Percentiles rank a stretch among this genome's conserved stretches.
These are phyloP conservation scores for Paracoccidioides brasiliensis DNA, from an alignment of 2,329 filamentous ascomycete species.

Conservation along the genomic window DNA sequence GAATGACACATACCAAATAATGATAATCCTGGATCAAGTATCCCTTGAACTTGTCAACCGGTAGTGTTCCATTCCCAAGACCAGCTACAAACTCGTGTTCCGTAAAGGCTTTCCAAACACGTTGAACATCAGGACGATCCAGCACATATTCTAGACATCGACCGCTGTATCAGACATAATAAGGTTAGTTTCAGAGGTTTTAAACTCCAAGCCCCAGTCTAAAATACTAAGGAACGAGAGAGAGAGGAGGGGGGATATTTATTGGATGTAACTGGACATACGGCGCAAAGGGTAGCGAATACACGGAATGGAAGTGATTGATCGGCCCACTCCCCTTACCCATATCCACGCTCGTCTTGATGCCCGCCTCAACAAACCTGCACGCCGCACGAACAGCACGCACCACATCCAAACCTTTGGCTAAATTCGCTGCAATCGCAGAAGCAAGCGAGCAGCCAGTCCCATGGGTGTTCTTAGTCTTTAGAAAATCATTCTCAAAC, in stretches of 20 bases:
- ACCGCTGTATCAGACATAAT: conserved; percentile 38
- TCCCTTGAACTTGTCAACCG: conserved; percentile 64
- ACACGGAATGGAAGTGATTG: conserved; percentile 54
- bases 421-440: conserved; percentile 51
- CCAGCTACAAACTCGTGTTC: conserved; percentile 71
- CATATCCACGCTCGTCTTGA: conserved; percentile 42
- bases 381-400: conserved; percentile 44
- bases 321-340: conserved; percentile 51
- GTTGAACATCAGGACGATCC: conserved; percentile 57
- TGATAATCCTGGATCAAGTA: conserved; percentile 90
- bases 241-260: background rate
- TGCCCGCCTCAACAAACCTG: conserved; percentile 49
- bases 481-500: conserved; percentile 58
- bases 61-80: conserved; percentile 62
- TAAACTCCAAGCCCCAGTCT: background rate
- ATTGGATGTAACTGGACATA: conserved; percentile 20
- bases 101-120: conserved; percentile 61
- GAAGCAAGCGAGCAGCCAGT: conserved; percentile 89
- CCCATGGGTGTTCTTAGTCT: conserved; percentile 75
- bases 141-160: conserved; percentile 76
- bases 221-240: background rate
- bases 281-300: conserved; percentile 46
- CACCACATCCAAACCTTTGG: conserved; percentile 35
- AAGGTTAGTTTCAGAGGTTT: background rate
- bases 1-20: conserved; percentile 50